These are phyloP conservation scores for Phytopythium montanum DNA, from an alignment of 352 stramenopile genomes.

Conservation along the genomic window DNA sequence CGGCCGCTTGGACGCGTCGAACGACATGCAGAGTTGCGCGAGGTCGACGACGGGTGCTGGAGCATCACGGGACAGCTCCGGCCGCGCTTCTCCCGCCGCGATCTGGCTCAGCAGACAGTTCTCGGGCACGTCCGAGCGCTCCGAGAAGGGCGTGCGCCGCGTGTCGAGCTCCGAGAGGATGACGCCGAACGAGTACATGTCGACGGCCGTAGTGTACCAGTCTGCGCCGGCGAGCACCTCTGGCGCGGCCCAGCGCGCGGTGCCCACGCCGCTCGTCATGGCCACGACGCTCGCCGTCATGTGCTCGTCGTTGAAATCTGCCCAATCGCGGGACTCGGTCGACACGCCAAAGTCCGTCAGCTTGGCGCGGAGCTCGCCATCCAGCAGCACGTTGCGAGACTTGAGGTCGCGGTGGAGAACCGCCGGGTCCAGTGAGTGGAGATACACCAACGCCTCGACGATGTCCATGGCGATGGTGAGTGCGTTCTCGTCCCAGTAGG, in stretches of 20 bases:
- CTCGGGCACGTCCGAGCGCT: slow-evolving; percentile 18
- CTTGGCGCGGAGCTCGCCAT: slow-evolving; percentile 1
- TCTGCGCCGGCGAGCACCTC: slow-evolving; percentile 46
- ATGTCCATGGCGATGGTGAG: slow-evolving; percentile 29
- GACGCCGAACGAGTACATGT: slow-evolving; percentile 48
- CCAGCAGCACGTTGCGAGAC: slow-evolving; percentile 14
- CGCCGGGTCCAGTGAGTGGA: slow-evolving; percentile 42
- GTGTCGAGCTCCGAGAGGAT: slow-evolving; percentile 51
- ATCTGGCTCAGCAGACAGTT: slow-evolving; percentile 26
- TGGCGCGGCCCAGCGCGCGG: slow-evolving; percentile 43
- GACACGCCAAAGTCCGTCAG: slow-evolving; percentile 8
- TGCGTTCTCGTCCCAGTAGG: slow-evolving; percentile 11
- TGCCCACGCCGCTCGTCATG: slow-evolving; percentile 31
- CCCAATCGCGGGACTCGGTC: slow-evolving; percentile 17
- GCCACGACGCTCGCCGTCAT: slow-evolving; percentile 6
- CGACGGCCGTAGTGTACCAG: slow-evolving; percentile 32
- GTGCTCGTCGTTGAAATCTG: slow-evolving; percentile 8
- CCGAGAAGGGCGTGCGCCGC: slow-evolving; percentile 29
- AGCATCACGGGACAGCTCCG: slow-evolving; percentile 13
- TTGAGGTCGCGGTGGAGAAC: slow-evolving; percentile 26
- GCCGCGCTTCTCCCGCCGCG: slow-evolving; percentile 18
- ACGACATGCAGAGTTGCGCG: slow-evolving; percentile 20
- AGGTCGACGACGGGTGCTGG: slow-evolving; percentile 16
- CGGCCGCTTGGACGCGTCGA: slow-evolving; percentile 20
- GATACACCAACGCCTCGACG: slow-evolving; percentile 31